Evolutionary conservation across 1,139 yeast species (phyloP), one percentile per base, ranked within the genome.

Genomic region (Yamadazyma aaseri): DNA sequence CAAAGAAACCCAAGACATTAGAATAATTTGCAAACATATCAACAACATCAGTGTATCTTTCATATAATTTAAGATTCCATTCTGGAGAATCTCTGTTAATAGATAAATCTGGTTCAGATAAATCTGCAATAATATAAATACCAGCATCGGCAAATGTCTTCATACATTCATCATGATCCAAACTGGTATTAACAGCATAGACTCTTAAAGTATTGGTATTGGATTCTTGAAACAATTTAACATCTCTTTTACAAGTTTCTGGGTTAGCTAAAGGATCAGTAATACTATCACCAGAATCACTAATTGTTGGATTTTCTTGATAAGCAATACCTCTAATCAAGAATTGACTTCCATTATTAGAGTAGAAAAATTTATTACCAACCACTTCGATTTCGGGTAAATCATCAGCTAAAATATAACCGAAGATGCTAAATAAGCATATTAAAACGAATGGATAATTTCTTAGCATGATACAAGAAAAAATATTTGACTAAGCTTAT

Each of bases 1-100:
- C 96, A 54, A 86, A 86, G 71, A 85, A 86, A 27, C 95, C 96
- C 41, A 86, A 70, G 23, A 84, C 78, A 65, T 87, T 87, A 51
- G 81, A 71, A 63, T 84, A 86, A 44, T 70, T 58, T 36, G 82
- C 76, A 71, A 87, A 79, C 47, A 69, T 71, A 55, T 86, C 94
- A 40, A 87, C 79, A 36, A 84, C 86, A 14, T 80, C 71, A 34
- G 81, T 76, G 45, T 87, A 86, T 54, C 92, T 81, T 48, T 77
- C 66, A 61, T 76, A 83, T 31, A 86, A 71, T 21, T 73, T 76
- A 33, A 75, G 58, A 54, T 75, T 71, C 74, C 94, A 89, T 29
- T 71, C 58, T 36, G 89, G 89, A 44, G 61, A 53, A 38, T 64
- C 58, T 58, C 90, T 76, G 51, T 78, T 71, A 46, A 84, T 76